Conservation (phyloP, 176 grass and related monocot genomes). For the Pontederia crassipes region DNA sequence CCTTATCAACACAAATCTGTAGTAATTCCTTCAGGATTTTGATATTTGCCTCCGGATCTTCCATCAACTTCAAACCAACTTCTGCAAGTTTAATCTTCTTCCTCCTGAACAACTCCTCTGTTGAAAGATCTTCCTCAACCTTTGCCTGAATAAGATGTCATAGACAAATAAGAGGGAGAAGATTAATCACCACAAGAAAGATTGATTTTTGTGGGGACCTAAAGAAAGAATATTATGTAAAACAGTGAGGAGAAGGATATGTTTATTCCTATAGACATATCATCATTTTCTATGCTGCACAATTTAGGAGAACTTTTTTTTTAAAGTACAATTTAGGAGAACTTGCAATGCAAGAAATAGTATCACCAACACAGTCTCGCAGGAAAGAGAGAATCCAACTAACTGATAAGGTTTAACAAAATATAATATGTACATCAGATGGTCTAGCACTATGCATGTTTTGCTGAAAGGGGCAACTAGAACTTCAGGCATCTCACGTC, state of each 20-base stretch:
- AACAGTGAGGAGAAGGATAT: neutral
- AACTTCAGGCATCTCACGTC: no score
- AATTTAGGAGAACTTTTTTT: no score
- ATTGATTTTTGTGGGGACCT: no score
- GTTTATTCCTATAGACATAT: no score
- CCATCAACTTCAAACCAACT: slow-evolving; percentile 72
- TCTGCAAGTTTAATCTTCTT: slow-evolving; percentile 87
- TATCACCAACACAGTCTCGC: neutral
- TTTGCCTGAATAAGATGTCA: slow-evolving; percentile 46
- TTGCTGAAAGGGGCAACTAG: no score
- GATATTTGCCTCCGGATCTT: slow-evolving; percentile 88
- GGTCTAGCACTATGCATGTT: no score
- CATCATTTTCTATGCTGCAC: no score
- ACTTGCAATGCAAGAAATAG: neutral
- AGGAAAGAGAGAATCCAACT: neutral
- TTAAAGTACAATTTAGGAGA: neutral
- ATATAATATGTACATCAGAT: no score
- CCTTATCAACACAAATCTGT: slow-evolving; percentile 53
- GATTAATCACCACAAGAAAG: neutral
- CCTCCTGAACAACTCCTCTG: slow-evolving; percentile 72
- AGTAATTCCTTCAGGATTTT: slow-evolving; percentile 76
- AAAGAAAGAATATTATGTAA: neutral
- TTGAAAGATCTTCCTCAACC: slow-evolving; percentile 83
- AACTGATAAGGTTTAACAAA: neutral
- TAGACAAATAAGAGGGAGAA: neutral